These are phyloP conservation scores for Pachyrhizus erosus DNA, from an alignment of 306 rosid genomes.

Conservation along the genomic window DNA sequence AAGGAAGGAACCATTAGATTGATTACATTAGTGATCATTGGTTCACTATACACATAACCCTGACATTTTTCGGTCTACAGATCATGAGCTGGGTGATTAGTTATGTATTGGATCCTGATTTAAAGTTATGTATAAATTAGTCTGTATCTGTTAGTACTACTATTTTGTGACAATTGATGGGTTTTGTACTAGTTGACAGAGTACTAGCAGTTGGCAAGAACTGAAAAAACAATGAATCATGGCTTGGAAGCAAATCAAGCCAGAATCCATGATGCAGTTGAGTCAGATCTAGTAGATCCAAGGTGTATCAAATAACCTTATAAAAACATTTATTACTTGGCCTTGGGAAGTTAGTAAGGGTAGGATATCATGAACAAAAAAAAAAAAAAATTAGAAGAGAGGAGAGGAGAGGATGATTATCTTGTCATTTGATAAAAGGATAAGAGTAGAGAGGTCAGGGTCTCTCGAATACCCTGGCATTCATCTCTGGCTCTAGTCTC, in stretches of 20 bases:
- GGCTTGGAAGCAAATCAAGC: not conserved
- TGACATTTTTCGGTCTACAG: not conserved
- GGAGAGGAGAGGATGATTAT: too few relatives aligned
- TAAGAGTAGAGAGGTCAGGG: not conserved
- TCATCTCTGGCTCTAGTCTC: not conserved
- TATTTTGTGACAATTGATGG: not conserved
- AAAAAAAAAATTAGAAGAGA: too few relatives aligned
- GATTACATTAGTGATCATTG: not conserved
- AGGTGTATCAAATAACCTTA: not conserved
- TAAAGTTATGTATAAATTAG: not conserved
- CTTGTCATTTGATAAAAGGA: not conserved
- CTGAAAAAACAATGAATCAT: not conserved
- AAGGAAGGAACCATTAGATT: not conserved
- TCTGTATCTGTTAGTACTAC: not conserved
- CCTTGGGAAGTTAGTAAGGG: not conserved
- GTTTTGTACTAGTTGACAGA: not conserved
- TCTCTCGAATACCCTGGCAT: not conserved
- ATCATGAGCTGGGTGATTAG: not conserved
- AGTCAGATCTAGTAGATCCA: not conserved
- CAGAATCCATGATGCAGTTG: not conserved
- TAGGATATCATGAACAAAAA: not conserved
- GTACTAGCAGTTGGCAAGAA: not conserved
- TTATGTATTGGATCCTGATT: not conserved
- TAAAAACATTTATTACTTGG: not conserved
- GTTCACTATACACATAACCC: slow-evolving; percentile 3